Evolutionary conservation across 2,329 filamentous ascomycete species (phyloP).

Genomic region (Epichloe sp.): DNA sequence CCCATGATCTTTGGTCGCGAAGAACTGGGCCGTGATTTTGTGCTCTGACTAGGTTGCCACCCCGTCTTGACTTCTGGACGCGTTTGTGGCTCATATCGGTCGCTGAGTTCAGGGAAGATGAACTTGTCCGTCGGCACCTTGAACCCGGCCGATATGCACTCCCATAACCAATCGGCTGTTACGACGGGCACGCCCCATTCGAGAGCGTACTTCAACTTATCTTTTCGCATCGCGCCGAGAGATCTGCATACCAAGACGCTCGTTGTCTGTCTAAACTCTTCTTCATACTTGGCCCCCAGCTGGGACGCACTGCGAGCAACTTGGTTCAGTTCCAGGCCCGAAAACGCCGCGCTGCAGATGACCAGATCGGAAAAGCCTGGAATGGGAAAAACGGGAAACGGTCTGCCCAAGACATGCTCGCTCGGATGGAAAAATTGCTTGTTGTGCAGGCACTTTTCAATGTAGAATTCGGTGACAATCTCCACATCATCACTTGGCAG

Average conservation of each 20-base stretch:
- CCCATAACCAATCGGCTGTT: conserved; percentile 70
- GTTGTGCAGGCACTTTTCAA: conserved; percentile 75
- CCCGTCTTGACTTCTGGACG: conserved; percentile 5
- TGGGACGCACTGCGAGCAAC: conserved; percentile 63
- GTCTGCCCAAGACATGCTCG: conserved; percentile 60
- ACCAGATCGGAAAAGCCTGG: conserved; percentile 54
- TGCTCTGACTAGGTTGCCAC: not conserved
- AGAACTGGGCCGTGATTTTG: conserved; percentile 5
- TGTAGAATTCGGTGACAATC: conserved; percentile 78
- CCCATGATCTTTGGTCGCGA: conserved; percentile 9
- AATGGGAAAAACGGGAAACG: conserved; percentile 60
- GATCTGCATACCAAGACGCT: conserved; percentile 66
- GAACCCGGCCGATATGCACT: conserved; percentile 51
- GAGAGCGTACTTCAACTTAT: conserved; percentile 68
- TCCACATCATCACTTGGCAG: conserved; percentile 26
- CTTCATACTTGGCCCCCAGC: conserved; percentile 69
- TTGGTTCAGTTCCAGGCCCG: conserved; percentile 73
- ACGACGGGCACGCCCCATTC: conserved; percentile 74
- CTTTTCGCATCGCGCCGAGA: conserved; percentile 42
- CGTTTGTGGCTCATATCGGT: conserved; percentile 11
- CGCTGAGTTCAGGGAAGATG: conserved; percentile 33
- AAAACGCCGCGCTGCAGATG: conserved; percentile 73
- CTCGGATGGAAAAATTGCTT: conserved; percentile 58
- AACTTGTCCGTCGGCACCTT: conserved; percentile 32
- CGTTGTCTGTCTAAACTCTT: conserved; percentile 57